A percentile compares a stretch with the other conserved stretches of the same genome.
Evolutionary conservation across 768 basidiomycete genomes (phyloP).

Genomic region (Suillus paluster): DNA sequence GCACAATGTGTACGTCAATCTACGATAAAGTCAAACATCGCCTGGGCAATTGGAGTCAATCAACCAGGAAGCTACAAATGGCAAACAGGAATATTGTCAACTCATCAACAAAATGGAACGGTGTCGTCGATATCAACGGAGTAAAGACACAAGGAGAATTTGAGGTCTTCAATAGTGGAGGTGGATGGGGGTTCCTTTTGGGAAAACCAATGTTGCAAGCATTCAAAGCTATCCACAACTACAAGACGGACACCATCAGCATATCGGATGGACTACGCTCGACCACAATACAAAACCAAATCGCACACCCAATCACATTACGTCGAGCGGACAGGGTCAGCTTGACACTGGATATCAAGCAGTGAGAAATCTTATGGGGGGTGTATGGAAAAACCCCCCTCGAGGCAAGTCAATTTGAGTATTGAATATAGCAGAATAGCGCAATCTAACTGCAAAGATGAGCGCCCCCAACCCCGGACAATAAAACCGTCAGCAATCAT

Average conservation of each 20-base stretch:
- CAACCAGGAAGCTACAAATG: constrained; percentile 31
- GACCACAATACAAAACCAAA: too few relatives aligned
- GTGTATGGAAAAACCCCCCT: too few relatives aligned
- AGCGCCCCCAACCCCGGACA: too few relatives aligned
- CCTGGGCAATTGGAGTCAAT: constrained; percentile 17
- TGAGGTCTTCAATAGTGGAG: constrained; percentile 25
- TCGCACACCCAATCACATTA: too few relatives aligned
- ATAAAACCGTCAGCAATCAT: too few relatives aligned
- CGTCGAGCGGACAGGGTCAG: too few relatives aligned
- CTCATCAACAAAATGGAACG: constrained; percentile 15
- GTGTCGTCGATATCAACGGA: background rate
- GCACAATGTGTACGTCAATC: constrained; percentile 23
- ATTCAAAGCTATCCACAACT: constrained; percentile 31
- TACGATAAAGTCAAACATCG: constrained; percentile 9
- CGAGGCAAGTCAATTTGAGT: too few relatives aligned
- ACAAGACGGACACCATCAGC: constrained; percentile 11
- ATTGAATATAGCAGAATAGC: too few relatives aligned
- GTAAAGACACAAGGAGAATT: background rate
- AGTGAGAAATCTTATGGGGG: too few relatives aligned
- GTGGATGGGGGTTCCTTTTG: constrained; percentile 34
- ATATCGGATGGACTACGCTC: too few relatives aligned
- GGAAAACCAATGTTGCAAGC: constrained; percentile 32
- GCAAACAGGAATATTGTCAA: constrained; percentile 29
- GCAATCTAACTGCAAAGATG: too few relatives aligned
- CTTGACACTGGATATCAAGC: too few relatives aligned